Percentiles rank a stretch among this genome's conserved stretches.
Conservation (phyloP, 805 yeast genomes). For the Millerago galiae region DNA sequence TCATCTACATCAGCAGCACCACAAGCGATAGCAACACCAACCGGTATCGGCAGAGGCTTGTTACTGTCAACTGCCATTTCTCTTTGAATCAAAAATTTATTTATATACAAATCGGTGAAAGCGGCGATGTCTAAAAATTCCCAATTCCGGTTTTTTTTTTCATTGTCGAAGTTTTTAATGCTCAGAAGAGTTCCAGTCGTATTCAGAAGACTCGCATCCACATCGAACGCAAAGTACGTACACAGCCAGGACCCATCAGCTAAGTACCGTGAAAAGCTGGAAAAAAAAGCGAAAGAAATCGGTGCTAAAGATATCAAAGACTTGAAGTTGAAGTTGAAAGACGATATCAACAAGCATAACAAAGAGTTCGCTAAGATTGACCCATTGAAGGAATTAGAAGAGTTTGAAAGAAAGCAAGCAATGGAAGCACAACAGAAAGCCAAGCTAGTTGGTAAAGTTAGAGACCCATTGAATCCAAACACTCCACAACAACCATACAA, state of each 20-base stretch:
- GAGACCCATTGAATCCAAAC: slow-evolving; percentile 33
- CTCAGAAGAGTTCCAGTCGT: too few species aligned
- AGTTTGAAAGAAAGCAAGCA: slow-evolving; percentile 35
- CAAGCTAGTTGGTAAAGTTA: slow-evolving; percentile 21
- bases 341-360: slow-evolving; percentile 49
- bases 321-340: slow-evolving; percentile 55
- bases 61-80: too few species aligned
- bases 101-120: too few species aligned
- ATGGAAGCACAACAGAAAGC: slow-evolving; percentile 21
- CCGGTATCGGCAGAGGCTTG: too few species aligned
- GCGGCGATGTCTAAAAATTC: too few species aligned
- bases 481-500: slow-evolving; percentile 52
- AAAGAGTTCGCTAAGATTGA: slow-evolving; percentile 55
- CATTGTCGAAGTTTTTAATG: too few species aligned
- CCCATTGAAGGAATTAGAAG: slow-evolving; percentile 64
- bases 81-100: too few species aligned
- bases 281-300: slow-evolving; percentile 30
- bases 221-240: too few species aligned
- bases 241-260: slow-evolving; percentile 15
- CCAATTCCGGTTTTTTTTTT: too few species aligned
- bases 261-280: slow-evolving; percentile 30
- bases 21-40: too few species aligned
- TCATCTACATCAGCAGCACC: slow-evolving; percentile 6
- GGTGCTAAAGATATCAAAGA: slow-evolving; percentile 50
- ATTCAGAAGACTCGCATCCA: background rate